phyloP scores from a whole-genome alignment of 2,329 filamentous ascomycete species.

The Cordyceps javanica region DNA sequence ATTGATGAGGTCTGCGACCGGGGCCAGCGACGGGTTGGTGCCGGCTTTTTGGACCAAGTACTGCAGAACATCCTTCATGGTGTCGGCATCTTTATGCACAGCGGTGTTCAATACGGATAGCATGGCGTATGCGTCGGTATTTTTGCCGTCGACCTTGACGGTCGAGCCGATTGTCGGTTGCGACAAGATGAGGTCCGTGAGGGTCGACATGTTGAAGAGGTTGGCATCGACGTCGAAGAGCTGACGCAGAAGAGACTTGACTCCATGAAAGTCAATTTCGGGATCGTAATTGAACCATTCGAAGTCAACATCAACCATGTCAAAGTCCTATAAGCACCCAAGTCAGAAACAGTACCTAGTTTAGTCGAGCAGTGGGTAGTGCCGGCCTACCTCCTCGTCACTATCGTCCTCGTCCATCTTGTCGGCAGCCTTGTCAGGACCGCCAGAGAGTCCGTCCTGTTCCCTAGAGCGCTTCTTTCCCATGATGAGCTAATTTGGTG shows the following conservation, averaged over 20 bases:
- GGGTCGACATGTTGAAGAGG: slow-evolving; percentile 78
- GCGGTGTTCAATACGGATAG: slow-evolving; percentile 79
- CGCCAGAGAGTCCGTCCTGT: slow-evolving; percentile 35
- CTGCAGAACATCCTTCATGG: slow-evolving; percentile 61
- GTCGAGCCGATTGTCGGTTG: slow-evolving; percentile 88
- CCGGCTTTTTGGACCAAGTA: slow-evolving; percentile 61
- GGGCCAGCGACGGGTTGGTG: slow-evolving; percentile 48
- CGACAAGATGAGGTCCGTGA: slow-evolving; percentile 79
- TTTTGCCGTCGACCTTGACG: slow-evolving; percentile 94
- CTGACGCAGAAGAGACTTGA: slow-evolving; percentile 84
- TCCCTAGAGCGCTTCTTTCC: slow-evolving; percentile 47
- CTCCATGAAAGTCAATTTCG: slow-evolving; percentile 87
- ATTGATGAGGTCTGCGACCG: slow-evolving; percentile 51
- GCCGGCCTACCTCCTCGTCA: slow-evolving; percentile 43
- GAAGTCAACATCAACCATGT: slow-evolving; percentile 92
- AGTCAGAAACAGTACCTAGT: slow-evolving; percentile 1
- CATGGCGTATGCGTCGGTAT: slow-evolving; percentile 87
- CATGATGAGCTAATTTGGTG: slow-evolving; percentile 27
- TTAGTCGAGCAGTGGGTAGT: not conserved
- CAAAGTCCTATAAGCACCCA: slow-evolving; percentile 60
- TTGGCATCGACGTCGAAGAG: slow-evolving; percentile 84
- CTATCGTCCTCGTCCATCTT: slow-evolving; percentile 48
- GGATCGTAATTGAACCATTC: slow-evolving; percentile 97
- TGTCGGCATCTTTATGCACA: slow-evolving; percentile 69
- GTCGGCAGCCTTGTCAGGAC: slow-evolving; percentile 37